phyloP scores from a whole-genome alignment of 495 filamentous ascomycete species.

The Pyrenopolyporus hunteri region DNA sequence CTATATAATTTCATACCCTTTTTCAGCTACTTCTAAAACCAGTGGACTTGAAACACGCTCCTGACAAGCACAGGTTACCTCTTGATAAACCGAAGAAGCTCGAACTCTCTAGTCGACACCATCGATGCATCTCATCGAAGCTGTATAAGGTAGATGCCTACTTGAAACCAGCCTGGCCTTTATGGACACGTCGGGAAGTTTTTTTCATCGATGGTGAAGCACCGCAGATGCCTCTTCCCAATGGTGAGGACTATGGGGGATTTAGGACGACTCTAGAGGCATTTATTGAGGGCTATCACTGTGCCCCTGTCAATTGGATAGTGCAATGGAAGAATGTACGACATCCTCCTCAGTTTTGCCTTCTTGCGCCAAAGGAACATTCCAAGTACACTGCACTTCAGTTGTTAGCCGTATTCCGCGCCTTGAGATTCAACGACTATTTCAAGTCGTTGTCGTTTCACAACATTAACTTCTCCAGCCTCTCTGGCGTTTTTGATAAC shows the following conservation, averaged over 20 bases:
- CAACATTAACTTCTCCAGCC: constrained; percentile 65
- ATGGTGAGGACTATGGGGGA: constrained; percentile 77
- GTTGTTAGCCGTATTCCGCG: constrained; percentile 82
- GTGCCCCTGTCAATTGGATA: constrained; percentile 77
- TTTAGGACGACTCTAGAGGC: constrained; percentile 85
- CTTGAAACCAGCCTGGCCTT: constrained; percentile 84
- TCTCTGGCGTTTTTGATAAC: constrained; percentile 45
- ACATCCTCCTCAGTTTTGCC: constrained; percentile 80
- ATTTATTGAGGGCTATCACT: constrained; percentile 79
- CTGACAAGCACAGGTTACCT: constrained; percentile 61
- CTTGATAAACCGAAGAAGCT: constrained; percentile 66
- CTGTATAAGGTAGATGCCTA: constrained; percentile 76
- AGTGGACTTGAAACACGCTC: constrained; percentile 15
- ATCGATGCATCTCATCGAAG: constrained; percentile 75
- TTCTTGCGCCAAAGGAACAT: constrained; percentile 70
- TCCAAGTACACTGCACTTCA: constrained; percentile 73
- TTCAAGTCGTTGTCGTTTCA: constrained; percentile 86
- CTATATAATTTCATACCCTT: background rate
- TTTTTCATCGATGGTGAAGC: constrained; percentile 68
- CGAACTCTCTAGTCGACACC: constrained; percentile 78
- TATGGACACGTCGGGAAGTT: constrained; percentile 66
- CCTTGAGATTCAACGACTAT: constrained; percentile 89
- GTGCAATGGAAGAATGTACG: constrained; percentile 74
- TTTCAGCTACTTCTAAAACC: too few species aligned
- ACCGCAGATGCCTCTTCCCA: constrained; percentile 53